phyloP scores from a whole-genome alignment of 176 grass and related monocot species.

The Tillandsia fasciculata region DNA sequence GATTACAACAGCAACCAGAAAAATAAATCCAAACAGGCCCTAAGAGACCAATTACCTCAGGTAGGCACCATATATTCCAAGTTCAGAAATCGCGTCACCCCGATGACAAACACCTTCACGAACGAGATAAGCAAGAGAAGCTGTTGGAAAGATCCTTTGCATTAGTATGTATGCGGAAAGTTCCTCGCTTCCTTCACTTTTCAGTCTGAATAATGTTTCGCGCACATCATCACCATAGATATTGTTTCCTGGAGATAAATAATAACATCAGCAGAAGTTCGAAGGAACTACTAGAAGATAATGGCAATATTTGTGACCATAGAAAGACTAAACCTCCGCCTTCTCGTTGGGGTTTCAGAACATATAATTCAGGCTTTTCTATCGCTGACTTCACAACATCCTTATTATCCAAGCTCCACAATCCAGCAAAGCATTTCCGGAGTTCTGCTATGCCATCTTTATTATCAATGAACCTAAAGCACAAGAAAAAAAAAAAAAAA shows the following conservation, averaged over 20 bases:
- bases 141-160: constrained; percentile 84
- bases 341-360: constrained; percentile 87
- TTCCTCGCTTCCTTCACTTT: constrained; percentile 46
- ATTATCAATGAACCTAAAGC: constrained; percentile 64
- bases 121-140: constrained; percentile 54
- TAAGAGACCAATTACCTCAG: constrained; percentile 41
- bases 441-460: constrained; percentile 66
- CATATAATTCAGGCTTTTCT: constrained; percentile 74
- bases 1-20: no score
- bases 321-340: constrained; percentile 56
- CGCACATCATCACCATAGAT: constrained; percentile 60
- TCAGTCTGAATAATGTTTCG: constrained; percentile 46
- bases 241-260: constrained; percentile 60
- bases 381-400: constrained; percentile 60
- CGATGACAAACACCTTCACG: constrained; percentile 57
- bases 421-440: constrained; percentile 75
- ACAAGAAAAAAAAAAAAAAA: constrained; percentile 4
- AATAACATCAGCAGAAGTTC: constrained; percentile 20
- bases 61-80: constrained; percentile 76
- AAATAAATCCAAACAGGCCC: background rate
- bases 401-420: constrained; percentile 95
- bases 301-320: background rate
- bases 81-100: constrained; percentile 79
- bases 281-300: background rate
- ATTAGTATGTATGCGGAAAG: constrained; percentile 91